Evolutionary conservation across 176 grass and related monocot genomes (phyloP).

Genomic region (Miscanthus lutarioriparius): DNA sequence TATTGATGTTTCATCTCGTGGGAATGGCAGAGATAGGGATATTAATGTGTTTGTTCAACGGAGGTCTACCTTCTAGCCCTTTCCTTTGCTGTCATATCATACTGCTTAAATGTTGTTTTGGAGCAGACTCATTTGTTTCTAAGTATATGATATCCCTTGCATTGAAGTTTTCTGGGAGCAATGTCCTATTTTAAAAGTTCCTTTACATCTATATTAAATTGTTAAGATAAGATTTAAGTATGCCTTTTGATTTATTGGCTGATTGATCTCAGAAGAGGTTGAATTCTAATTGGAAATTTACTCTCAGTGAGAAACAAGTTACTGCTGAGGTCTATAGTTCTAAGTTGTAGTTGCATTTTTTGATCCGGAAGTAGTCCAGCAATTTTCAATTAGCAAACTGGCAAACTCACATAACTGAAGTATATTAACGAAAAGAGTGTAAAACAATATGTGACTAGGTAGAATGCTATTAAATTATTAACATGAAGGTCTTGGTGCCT

Average conservation of each 20-base stretch:
- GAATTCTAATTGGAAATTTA: background rate
- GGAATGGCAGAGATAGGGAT: conserved; percentile 88
- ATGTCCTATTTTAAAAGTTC: conserved; percentile 26
- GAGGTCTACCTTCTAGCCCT: conserved; percentile 52
- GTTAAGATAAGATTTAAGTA: background rate
- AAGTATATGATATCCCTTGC: background rate
- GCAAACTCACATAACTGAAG: conserved; percentile 7
- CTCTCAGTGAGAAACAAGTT: conserved; percentile 27
- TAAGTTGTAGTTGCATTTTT: background rate
- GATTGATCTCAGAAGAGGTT: background rate
- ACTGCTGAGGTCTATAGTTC: conserved; percentile 7
- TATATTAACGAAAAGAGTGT: background rate
- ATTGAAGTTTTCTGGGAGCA: conserved; percentile 1
- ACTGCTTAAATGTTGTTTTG: conserved; percentile 12
- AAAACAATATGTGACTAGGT: background rate
- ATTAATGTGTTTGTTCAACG: conserved; percentile 85
- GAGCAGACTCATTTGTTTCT: background rate
- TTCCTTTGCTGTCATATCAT: conserved; percentile 9
- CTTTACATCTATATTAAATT: background rate
- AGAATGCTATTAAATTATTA: background rate
- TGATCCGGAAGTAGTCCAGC: background rate
- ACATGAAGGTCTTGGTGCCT: background rate
- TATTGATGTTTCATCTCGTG: conserved; percentile 84
- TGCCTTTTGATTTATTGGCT: background rate
- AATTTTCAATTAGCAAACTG: conserved; percentile 29